Conservation (phyloP, 78 protist species). For the Blattamonas nauphoetae region DNA sequence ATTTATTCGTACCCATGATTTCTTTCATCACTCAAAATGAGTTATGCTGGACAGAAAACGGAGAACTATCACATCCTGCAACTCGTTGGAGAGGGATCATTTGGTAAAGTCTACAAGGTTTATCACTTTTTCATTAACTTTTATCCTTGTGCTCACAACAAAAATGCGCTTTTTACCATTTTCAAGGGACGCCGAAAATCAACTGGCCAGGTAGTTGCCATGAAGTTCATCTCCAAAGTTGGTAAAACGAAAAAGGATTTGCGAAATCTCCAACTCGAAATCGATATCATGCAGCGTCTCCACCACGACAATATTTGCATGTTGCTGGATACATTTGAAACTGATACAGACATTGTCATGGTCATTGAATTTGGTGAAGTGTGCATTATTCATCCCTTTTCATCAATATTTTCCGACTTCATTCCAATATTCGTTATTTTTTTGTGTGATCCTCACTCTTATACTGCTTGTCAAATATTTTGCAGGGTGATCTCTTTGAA, state of each 20-base stretch:
- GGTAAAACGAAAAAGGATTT: slow-evolving; percentile 63
- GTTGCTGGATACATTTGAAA: slow-evolving; percentile 63
- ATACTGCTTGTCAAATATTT: slow-evolving; percentile 6
- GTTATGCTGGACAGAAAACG: neutral
- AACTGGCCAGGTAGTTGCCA: slow-evolving; percentile 62
- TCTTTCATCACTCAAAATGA: neutral
- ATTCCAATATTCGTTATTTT: neutral
- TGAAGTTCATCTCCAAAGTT: slow-evolving; percentile 58
- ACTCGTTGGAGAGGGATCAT: slow-evolving; percentile 74
- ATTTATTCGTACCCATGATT: neutral
- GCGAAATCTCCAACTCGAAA: slow-evolving; percentile 48
- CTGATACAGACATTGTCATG: slow-evolving; percentile 44
- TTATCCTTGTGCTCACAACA: neutral
- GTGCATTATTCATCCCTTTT: too few species aligned
- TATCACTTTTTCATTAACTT: neutral
- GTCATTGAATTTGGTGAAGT: slow-evolving; percentile 54
- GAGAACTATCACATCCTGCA: slow-evolving; percentile 36
- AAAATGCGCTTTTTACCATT: neutral
- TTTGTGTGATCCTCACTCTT: neutral
- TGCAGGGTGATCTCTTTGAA: slow-evolving; percentile 61
- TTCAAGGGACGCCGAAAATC: slow-evolving; percentile 37
- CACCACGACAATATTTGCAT: slow-evolving; percentile 67
- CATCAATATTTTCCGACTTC: neutral
- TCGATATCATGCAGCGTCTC: slow-evolving; percentile 48
- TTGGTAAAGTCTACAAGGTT: slow-evolving; percentile 71